A percentile compares a stretch with the other conserved stretches of the same genome.
phyloP scores from a whole-genome alignment of 129 eudicot genomes.

The Chrysanthemum seticuspe region DNA sequence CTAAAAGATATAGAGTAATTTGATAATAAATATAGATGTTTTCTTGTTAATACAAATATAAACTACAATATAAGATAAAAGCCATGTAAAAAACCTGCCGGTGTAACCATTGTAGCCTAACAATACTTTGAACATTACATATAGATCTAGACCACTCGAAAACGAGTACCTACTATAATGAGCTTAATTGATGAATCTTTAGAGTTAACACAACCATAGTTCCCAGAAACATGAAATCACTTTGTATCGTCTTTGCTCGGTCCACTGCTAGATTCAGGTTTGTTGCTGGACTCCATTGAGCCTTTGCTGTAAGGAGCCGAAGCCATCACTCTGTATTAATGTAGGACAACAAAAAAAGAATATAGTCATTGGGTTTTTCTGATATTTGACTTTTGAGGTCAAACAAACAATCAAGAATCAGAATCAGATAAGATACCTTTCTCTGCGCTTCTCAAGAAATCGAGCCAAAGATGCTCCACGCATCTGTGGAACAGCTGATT shows the following conservation, averaged over 20 bases:
- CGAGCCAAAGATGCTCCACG: slow-evolving; percentile 81
- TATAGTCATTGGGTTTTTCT: background rate
- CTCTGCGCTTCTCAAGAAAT: slow-evolving; percentile 81
- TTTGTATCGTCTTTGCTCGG: slow-evolving; percentile 18
- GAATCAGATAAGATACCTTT: slow-evolving; percentile 47
- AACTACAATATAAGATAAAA: background rate
- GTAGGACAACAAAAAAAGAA: background rate
- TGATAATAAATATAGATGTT: background rate
- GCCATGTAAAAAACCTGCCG: background rate
- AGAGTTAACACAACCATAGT: background rate
- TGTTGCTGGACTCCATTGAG: slow-evolving; percentile 19
- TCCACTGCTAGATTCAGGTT: slow-evolving; percentile 19
- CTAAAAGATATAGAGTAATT: background rate
- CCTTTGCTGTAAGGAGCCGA: slow-evolving; percentile 57
- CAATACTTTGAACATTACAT: background rate
- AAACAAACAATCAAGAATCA: background rate
- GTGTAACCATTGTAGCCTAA: background rate
- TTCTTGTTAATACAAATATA: background rate
- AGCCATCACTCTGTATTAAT: slow-evolving; percentile 43
- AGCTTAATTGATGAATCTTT: background rate
- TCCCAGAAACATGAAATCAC: slow-evolving; percentile 3
- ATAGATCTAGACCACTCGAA: background rate
- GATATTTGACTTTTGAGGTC: slow-evolving; percentile 6
- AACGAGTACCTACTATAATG: background rate
- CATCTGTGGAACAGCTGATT: slow-evolving; percentile 77